These are phyloP conservation scores for Candida stauntonica DNA, from an alignment of 805 yeast genomes.

Conservation along the genomic window DNA sequence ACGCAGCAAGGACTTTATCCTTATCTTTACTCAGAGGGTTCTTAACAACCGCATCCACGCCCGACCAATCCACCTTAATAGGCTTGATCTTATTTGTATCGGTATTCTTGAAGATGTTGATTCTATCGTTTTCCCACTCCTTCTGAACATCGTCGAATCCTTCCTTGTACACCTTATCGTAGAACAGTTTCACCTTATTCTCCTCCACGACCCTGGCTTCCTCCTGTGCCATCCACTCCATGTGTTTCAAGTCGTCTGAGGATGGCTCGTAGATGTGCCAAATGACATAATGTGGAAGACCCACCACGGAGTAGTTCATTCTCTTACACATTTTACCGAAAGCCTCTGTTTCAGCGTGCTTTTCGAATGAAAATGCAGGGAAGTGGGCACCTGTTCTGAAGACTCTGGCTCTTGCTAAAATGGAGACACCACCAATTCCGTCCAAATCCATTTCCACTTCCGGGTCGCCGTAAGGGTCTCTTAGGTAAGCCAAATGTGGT, in stretches of 20 bases:
- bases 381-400: constrained; percentile 90
- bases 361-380: constrained; percentile 94
- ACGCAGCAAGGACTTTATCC: constrained; percentile 29
- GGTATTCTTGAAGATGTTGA: constrained; percentile 70
- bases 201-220: constrained; percentile 65
- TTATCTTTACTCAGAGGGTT: constrained; percentile 20
- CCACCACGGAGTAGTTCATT: constrained; percentile 87
- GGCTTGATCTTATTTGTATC: constrained; percentile 50
- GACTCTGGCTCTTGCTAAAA: constrained; percentile 81
- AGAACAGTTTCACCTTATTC: constrained; percentile 56
- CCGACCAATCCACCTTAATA: constrained; percentile 69
- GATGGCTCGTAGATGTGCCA: constrained; percentile 98
- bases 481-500: constrained; percentile 89
- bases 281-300: constrained; percentile 90
- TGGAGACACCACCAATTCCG: constrained; percentile 97
- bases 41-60: constrained; percentile 38
- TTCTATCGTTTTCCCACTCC: constrained; percentile 72
- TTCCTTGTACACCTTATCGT: constrained; percentile 67
- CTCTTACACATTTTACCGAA: constrained; percentile 86
- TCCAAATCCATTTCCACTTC: constrained; percentile 90
- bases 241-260: constrained; percentile 80
- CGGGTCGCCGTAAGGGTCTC: constrained; percentile 94
- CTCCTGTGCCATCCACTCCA: constrained; percentile 90
- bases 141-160: constrained; percentile 76
- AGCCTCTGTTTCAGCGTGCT: constrained; percentile 98